phyloP scores from a whole-genome alignment of 495 filamentous ascomycete species.

The Copromyces sp. region DNA sequence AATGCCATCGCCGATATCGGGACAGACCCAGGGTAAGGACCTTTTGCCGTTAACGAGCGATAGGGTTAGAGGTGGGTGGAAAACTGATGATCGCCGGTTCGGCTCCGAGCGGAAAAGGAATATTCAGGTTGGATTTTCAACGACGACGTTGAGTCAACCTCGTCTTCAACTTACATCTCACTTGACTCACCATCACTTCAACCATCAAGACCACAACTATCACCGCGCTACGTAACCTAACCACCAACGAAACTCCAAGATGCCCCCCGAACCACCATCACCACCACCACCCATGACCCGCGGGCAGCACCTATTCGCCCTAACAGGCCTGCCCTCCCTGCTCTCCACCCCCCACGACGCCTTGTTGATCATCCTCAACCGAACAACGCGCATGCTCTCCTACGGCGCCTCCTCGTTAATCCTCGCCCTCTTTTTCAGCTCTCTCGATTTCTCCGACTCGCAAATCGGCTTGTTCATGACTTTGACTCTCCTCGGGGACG shows the following conservation, averaged over 20 bases:
- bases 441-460: constrained; percentile 51
- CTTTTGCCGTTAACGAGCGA: background rate
- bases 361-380: constrained; percentile 62
- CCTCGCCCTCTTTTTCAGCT: constrained; percentile 43
- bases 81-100: background rate
- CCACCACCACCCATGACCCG: background rate
- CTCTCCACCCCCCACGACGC: constrained; percentile 46
- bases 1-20: background rate
- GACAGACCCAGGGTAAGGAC: background rate
- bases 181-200: background rate
- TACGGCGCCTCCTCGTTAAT: constrained; percentile 32
- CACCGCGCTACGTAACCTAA: too few species aligned
- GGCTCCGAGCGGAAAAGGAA: background rate
- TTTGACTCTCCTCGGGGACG: constrained; percentile 71
- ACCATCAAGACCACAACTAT: background rate
- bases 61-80: background rate
- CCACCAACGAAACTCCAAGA: background rate
- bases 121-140: background rate
- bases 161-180: background rate
- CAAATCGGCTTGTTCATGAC: constrained; percentile 83
- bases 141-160: background rate
- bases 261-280: background rate
- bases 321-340: constrained; percentile 37
- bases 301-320: background rate
- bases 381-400: constrained; percentile 48